A percentile compares a stretch with the other conserved stretches of the same genome.
Conservation (phyloP, 805 yeast species). For the Hanseniaspora guilliermondii region DNA sequence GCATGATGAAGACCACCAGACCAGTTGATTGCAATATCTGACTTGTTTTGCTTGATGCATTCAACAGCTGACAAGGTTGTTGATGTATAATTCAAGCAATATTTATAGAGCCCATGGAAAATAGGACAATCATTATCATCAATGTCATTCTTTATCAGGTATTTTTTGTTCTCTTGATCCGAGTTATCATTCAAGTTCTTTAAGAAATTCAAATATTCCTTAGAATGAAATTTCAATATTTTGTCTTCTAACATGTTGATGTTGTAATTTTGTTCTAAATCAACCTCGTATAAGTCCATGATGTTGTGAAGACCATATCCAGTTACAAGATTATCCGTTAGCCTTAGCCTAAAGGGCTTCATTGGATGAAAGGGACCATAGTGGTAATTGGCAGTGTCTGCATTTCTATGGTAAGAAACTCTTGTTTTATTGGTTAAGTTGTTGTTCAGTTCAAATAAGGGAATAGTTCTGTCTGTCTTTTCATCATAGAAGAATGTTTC, state of each 20-base stretch:
- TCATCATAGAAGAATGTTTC: slow-evolving; percentile 32
- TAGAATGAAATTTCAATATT: slow-evolving; percentile 57
- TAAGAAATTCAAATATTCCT: slow-evolving; percentile 71
- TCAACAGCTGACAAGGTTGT: slow-evolving; percentile 87
- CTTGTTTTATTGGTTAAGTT: slow-evolving; percentile 36
- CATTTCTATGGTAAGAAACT: slow-evolving; percentile 83
- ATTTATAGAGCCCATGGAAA: slow-evolving; percentile 65
- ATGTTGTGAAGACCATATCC: slow-evolving; percentile 74
- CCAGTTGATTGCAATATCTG: slow-evolving; percentile 86
- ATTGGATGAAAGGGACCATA: slow-evolving; percentile 95
- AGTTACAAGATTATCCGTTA: slow-evolving; percentile 82
- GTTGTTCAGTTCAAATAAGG: slow-evolving; percentile 36
- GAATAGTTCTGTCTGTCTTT: slow-evolving; percentile 33
- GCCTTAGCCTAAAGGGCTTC: slow-evolving; percentile 90
- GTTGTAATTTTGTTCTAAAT: slow-evolving; percentile 72
- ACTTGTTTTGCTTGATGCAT: slow-evolving; percentile 63
- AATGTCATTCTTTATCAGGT: slow-evolving; percentile 62
- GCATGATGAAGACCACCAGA: slow-evolving; percentile 94
- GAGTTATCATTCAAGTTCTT: slow-evolving; percentile 63
- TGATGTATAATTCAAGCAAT: slow-evolving; percentile 71
- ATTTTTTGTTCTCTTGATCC: slow-evolving; percentile 39
- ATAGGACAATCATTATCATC: slow-evolving; percentile 83
- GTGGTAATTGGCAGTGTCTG: slow-evolving; percentile 67
- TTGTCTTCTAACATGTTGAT: slow-evolving; percentile 28
- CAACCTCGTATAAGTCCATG: slow-evolving; percentile 81